Evolutionary conservation across 2,329 filamentous ascomycete species (phyloP), one percentile per base, ranked within the genome.

Genomic region (Rhytidhysteron rufulum): DNA sequence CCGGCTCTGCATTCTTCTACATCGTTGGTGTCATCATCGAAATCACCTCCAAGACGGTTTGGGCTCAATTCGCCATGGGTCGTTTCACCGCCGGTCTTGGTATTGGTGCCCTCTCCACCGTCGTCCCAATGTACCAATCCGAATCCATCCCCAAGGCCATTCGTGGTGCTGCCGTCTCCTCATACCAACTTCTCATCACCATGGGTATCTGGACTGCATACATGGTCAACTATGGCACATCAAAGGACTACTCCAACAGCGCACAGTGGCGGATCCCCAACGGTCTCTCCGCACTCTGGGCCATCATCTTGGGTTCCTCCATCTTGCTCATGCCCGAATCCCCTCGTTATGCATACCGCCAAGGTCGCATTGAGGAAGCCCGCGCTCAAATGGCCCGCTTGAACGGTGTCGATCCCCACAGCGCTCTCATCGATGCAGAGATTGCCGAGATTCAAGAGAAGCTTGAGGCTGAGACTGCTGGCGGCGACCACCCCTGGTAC

Each of bases 21-120:
- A 77, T 73, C 44, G 61, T 82, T 31, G 80, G 80, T 39, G 80
- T 77, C 31, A 60, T 79, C 33, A 73, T 83, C 34, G 80, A 85
- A 58, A 78, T 85, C 49, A 72, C 78, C 0, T 77, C 78, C 1
- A 47, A 62, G 4, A 53, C 50, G 4, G 57, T 63, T 20, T 83
- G 80, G 80, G 75, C 72, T 39, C 80, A 83, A 51, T 75, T 83
- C 43, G 79, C 78, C 24, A 18, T 47, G 35, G 80, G 80, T 41
- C 72, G 80, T 29, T 70, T 80, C 39, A 70, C 82, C 19, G 80
- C 78, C 18, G 80, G 80, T 50, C 52, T 82, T 5, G 79, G 79
- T 11, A 76, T 84, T 39, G 80, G 80, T 18, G 69, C 76, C 17
- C 66, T 83, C 0, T 80, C 76, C 9, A 79, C 81, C 31, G 65